Evolutionary conservation across 2,329 filamentous ascomycete species (phyloP), one percentile per base, ranked within the genome.

Genomic region (Furcasterigmium sp.): DNA sequence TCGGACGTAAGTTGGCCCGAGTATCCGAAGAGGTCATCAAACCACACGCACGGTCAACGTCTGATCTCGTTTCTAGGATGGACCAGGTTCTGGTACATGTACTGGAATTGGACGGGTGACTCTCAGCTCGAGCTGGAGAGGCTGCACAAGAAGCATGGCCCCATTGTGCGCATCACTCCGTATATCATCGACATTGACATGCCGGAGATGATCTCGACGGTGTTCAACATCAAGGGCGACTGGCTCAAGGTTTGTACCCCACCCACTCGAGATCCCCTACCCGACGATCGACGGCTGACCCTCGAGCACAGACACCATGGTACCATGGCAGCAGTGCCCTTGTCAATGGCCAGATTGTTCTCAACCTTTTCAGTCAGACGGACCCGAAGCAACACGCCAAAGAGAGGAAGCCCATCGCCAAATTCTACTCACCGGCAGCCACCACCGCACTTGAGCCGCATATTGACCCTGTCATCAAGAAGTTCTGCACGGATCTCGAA

Each of bases 121-220:
- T 62, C 53, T 15, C 57, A 62, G 11, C 39, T 56, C 6, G 47
- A 53, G 2, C 53, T 61, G 14, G 53, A 63, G 9, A 52, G 56
- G 14, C 51, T 69, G 0, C 67, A 69, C 42, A 50, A 57, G 7
- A 56, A 60, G 45, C 61, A 69, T 46, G 67, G 67, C 0, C 63
- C 65, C 0, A 58, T 67, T 9, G 63, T 71, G 3, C 63, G 64
- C 8, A 60, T 69, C n/a, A 64, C 57, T 1, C 68, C 68, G 4
- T 65, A 64, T 30, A 46, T 62, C 3, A 46, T 69, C 2, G 60
- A 63, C 30, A 48, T 70, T 5, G 61, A 67, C 41, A 52, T 58
- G 0, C 65, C 66, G 1, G 58, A 62, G 20, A 43, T 69, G 41
- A 56, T 63, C 46, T 62, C 61, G 39, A 57, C 55, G 1, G 49